phyloP scores from a whole-genome alignment of 2,329 filamentous ascomycete genomes.

The Aspergillus caelatus region DNA sequence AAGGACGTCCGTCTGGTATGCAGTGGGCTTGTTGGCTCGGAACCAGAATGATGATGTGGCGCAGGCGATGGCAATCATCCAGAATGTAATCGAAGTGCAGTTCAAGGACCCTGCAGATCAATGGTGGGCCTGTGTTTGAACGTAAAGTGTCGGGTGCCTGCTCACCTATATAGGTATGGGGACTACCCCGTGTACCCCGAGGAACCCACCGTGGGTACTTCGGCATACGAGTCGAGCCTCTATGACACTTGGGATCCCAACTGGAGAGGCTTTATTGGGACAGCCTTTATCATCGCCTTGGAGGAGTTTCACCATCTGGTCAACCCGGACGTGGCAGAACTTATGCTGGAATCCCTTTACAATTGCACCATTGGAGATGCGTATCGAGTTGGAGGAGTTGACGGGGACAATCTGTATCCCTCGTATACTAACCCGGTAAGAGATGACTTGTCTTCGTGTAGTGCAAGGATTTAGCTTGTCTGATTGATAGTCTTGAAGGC shows the following conservation, averaged over 20 bases:
- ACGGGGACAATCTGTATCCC: conserved; percentile 64
- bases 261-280: conserved; percentile 66
- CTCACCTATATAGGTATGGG: conserved; percentile 45
- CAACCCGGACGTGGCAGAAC: conserved; percentile 37
- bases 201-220: conserved; percentile 58
- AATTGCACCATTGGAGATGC: conserved; percentile 62
- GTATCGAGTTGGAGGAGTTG: conserved; percentile 63
- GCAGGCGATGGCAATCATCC: conserved; percentile 58
- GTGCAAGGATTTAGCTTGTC: no score
- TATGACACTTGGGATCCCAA: conserved; percentile 66
- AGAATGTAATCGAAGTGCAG: conserved; percentile 44
- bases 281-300: conserved; percentile 59
- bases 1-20: conserved; percentile 62
- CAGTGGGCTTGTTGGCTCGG: conserved; percentile 59
- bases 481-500: conserved; percentile 29
- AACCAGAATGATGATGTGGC: conserved; percentile 51
- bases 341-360: conserved; percentile 58
- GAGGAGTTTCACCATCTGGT: conserved; percentile 60
- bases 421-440: conserved; percentile 37
- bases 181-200: conserved; percentile 42
- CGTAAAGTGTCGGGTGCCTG: neutral
- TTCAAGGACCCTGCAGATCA: conserved; percentile 54
- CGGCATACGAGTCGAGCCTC: conserved; percentile 52
- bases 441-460: no score
- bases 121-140: conserved; percentile 30